Evolutionary conservation across 2,329 filamentous ascomycete species (phyloP).

Genomic region (Cucurbitaria berberidis): DNA sequence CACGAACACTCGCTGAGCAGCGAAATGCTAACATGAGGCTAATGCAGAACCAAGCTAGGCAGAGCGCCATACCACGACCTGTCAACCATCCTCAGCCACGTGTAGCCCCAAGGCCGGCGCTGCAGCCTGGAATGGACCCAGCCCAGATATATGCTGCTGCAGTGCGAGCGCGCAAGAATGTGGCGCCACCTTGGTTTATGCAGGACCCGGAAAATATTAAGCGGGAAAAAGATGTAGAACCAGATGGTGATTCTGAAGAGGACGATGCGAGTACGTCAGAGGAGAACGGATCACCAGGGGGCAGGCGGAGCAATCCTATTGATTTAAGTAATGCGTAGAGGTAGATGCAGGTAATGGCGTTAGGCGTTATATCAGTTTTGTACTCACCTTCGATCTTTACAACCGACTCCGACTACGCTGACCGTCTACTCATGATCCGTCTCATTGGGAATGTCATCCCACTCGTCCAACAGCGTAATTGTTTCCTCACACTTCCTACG

Average conservation of each 20-base stretch:
- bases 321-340: not conserved
- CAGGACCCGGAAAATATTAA: no score
- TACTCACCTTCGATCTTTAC: not conserved
- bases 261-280: not conserved
- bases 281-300: not conserved
- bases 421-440: constrained; percentile 23
- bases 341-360: no score
- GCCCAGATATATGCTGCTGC: not conserved
- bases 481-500: constrained; percentile 26
- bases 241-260: no score
- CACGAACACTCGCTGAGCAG: no score
- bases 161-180: not conserved
- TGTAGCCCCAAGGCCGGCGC: not conserved
- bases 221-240: no score
- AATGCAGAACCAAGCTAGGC: no score
- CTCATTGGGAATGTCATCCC: constrained; percentile 37
- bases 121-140: not conserved
- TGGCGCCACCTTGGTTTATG: no score
- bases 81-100: not conserved
- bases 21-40: no score
- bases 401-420: not conserved
- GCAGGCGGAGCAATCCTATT: not conserved
- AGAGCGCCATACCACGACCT: no score
- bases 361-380: no score
- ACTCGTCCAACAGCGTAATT: constrained; percentile 37